Evolutionary conservation across 306 rosid genomes (phyloP).

Genomic region (Prunus persica): Prunus_persica_NCBIv2 NC_034010.1:25069001-25069500

Average conservation of each 20-base stretch:
- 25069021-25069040: conserved; percentile 25
- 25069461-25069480: conserved; percentile 20
- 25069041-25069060: conserved; percentile 24
- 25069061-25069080: no score
- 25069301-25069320: conserved; percentile 17
- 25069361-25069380: background rate
- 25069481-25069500: no score
- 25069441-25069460: conserved; percentile 30
- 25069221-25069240: background rate
- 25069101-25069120: no score
- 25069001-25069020: conserved; percentile 11
- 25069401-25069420: background rate
- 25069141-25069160: no score
- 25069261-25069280: conserved; percentile 31
- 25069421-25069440: background rate
- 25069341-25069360: background rate
- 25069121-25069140: no score
- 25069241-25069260: background rate
- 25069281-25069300: conserved; percentile 20
- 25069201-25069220: no score
- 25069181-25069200: background rate
- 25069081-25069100: no score
- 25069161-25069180: no score
- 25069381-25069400: background rate
- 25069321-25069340: background rate